Evolutionary conservation across 1,284 basidiomycete genomes (phyloP).

Genomic region (Ustilago vetiveriae): DNA sequence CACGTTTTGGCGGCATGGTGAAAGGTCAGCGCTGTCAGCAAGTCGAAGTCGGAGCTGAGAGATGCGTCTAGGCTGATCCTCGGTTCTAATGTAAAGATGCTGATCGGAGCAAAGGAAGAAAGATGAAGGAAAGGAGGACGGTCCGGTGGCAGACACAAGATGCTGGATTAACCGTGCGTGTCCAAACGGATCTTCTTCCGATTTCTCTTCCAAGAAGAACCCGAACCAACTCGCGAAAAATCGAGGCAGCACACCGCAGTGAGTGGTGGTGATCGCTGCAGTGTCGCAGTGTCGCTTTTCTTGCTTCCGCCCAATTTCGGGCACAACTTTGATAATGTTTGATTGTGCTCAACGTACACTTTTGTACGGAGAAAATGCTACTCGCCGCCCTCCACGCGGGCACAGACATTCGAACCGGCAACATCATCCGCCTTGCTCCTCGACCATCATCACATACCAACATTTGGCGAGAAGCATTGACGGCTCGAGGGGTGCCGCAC

Average conservation of each 20-base stretch:
- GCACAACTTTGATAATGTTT: not conserved
- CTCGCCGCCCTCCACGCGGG: not conserved
- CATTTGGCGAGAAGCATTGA: not conserved
- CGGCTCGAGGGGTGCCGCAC: slow-evolving; percentile 31
- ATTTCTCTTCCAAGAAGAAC: slow-evolving; percentile 17
- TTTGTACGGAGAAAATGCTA: too few relatives aligned
- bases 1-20: slow-evolving; percentile 57
- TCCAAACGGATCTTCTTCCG: slow-evolving; percentile 27
- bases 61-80: not conserved
- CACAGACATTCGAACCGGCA: too few relatives aligned
- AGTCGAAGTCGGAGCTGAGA: not conserved
- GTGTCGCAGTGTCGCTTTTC: not conserved
- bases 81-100: too few relatives aligned
- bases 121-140: not conserved
- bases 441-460: not conserved
- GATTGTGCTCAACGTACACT: too few relatives aligned
- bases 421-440: not conserved
- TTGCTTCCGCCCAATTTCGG: not conserved
- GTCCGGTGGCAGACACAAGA: not conserved
- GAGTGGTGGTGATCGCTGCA: too few relatives aligned
- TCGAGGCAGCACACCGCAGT: slow-evolving; percentile 18
- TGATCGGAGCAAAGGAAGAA: not conserved
- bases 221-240: not conserved
- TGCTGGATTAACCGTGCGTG: slow-evolving; percentile 5
- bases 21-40: not conserved